Percentiles rank a stretch among this genome's conserved stretches.
phyloP scores from a whole-genome alignment of 73 alveolate genomes.

The Durusdinium trenchii region DNA sequence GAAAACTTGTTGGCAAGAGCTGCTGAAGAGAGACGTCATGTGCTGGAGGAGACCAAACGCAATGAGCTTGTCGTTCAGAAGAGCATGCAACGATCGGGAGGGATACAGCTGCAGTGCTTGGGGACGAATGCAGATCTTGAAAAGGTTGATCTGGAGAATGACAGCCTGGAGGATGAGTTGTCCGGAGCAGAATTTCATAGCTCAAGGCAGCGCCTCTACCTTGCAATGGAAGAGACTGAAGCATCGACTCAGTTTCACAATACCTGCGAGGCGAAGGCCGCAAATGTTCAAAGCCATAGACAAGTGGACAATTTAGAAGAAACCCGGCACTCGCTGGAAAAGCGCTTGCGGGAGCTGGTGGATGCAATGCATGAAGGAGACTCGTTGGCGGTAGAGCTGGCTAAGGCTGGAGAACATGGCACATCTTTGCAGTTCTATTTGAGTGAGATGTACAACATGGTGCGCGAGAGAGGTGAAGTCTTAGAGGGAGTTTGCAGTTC shows the following conservation, averaged over 20 bases:
- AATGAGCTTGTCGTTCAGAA: constrained; percentile 21
- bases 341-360: constrained; percentile 55
- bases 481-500: constrained; percentile 9
- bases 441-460: constrained; percentile 27
- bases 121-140: constrained; percentile 33
- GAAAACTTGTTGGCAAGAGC: background rate
- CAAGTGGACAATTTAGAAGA: background rate
- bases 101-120: background rate
- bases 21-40: background rate
- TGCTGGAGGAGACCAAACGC: background rate
- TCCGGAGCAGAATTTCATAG: constrained; percentile 45
- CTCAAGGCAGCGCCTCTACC: constrained; percentile 75
- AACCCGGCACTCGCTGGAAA: background rate
- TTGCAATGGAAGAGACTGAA: constrained; percentile 71
- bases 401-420: constrained; percentile 1
- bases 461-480: background rate
- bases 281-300: background rate
- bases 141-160: constrained; percentile 38
- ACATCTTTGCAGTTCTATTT: background rate
- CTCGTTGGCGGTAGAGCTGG: constrained; percentile 46
- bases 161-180: constrained; percentile 47
- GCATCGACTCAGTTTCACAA: constrained; percentile 72
- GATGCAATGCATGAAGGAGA: constrained; percentile 74
- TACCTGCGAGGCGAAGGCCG: constrained; percentile 74
- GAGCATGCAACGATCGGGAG: constrained; percentile 2